These are phyloP conservation scores for Ganoderma lingzhi DNA, from an alignment of 1,284 basidiomycete genomes.

Conservation along the genomic window DNA sequence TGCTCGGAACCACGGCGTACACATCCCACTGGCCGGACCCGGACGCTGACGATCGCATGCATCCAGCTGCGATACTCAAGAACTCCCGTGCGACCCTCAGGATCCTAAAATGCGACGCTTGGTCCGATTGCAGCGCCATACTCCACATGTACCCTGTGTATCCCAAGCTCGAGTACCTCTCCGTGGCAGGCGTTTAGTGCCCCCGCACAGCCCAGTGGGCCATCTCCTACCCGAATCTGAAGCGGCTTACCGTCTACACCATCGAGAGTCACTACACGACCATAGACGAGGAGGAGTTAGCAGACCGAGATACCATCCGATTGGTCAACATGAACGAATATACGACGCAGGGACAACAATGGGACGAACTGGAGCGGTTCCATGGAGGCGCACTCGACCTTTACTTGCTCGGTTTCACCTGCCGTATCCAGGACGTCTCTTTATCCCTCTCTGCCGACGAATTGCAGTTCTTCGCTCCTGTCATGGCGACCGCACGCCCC, in stretches of 20 bases:
- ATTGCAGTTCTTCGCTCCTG: background rate
- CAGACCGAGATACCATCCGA: background rate
- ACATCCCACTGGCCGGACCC: background rate
- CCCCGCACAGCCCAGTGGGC: slow-evolving; percentile 12
- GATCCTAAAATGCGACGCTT: background rate
- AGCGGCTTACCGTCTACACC: slow-evolving; percentile 3
- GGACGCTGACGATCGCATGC: slow-evolving; percentile 9
- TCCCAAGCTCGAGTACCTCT: slow-evolving; percentile 8
- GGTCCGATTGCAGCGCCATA: slow-evolving; percentile 5
- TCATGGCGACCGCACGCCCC: slow-evolving; percentile 5
- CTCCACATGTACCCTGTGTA: slow-evolving; percentile 17
- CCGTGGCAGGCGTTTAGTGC: slow-evolving; percentile 4
- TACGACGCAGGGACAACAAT: background rate
- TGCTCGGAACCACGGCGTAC: background rate
- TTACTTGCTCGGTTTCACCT: slow-evolving; percentile 17
- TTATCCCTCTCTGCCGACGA: background rate
- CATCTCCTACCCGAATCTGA: slow-evolving; percentile 12
- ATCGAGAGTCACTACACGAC: slow-evolving; percentile 5
- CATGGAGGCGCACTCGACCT: slow-evolving; percentile 9
- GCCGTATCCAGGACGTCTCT: slow-evolving; percentile 4
- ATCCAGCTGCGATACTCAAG: slow-evolving; percentile 17
- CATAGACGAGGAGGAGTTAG: background rate
- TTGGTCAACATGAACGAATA: background rate
- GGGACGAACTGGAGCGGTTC: slow-evolving; percentile 14
- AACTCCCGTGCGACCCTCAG: slow-evolving; percentile 14